phyloP scores from a whole-genome alignment of 2,329 filamentous ascomycete species.

The Escovopsis sp. region DNA sequence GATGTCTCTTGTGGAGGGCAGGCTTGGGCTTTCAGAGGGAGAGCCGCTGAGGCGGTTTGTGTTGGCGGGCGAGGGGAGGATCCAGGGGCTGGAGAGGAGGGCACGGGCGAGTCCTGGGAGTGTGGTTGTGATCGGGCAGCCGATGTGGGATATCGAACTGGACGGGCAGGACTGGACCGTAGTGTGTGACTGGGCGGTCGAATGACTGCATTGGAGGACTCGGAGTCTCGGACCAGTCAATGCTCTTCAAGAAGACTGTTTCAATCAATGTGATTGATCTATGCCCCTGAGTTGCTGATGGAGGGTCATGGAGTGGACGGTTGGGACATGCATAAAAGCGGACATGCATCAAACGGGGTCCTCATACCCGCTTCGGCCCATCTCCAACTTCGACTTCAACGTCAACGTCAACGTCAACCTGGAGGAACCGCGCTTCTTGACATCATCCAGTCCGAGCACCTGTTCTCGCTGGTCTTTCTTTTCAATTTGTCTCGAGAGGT shows the following conservation, averaged over 20 bases:
- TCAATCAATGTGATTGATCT: neutral
- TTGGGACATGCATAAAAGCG: conserved; percentile 18
- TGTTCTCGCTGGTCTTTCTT: neutral
- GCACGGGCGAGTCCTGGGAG: conserved; percentile 16
- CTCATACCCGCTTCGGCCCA: neutral
- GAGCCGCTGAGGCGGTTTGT: conserved; percentile 13
- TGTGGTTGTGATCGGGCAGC: conserved; percentile 19
- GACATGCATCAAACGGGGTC: conserved; percentile 20
- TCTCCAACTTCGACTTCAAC: neutral
- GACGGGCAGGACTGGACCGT: conserved; percentile 22
- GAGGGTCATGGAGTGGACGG: too few relatives aligned
- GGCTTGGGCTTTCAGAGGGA: neutral
- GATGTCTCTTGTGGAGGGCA: conserved; percentile 21
- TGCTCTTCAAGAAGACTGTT: neutral
- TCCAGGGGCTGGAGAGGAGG: conserved; percentile 21
- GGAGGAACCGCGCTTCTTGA: neutral
- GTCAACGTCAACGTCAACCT: neutral
- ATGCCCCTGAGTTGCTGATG: neutral
- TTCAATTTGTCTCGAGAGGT: too few relatives aligned
- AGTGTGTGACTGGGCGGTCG: conserved; percentile 23
- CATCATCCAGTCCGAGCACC: neutral
- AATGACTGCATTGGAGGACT: neutral
- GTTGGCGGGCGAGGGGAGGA: conserved; percentile 22
- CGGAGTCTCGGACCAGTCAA: too few relatives aligned
- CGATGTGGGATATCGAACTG: conserved; percentile 24